Conservation (phyloP, 106 monocot species). For the Acorus gramineus region DNA sequence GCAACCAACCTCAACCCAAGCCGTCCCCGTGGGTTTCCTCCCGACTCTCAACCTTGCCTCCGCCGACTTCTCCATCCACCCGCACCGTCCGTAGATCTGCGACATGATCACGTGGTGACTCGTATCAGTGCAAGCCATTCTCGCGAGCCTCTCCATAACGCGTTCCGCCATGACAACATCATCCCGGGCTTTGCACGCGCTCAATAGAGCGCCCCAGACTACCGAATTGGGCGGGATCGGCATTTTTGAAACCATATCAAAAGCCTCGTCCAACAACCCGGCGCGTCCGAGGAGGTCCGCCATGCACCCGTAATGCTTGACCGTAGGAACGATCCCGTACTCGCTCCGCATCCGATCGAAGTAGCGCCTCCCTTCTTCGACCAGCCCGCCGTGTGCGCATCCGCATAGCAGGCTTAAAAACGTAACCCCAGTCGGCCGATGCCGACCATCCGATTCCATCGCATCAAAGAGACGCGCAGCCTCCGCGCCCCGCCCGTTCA, state of each 20-base stretch:
- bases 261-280: slow-evolving; percentile 7
- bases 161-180: too few relatives aligned
- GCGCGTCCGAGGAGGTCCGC: slow-evolving; percentile 18
- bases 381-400: slow-evolving; percentile 18
- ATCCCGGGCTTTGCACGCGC: neutral
- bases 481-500: slow-evolving; percentile 6
- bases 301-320: slow-evolving; percentile 23
- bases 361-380: slow-evolving; percentile 12
- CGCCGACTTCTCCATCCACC: too few relatives aligned
- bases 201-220: neutral
- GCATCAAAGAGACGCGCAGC: neutral
- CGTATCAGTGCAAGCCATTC: too few relatives aligned
- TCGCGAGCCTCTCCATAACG: too few relatives aligned
- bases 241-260: slow-evolving; percentile 10
- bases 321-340: slow-evolving; percentile 1
- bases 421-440: slow-evolving; percentile 8
- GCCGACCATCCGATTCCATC: too few relatives aligned
- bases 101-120: too few relatives aligned
- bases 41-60: too few relatives aligned
- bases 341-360: slow-evolving; percentile 13
- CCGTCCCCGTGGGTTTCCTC: too few relatives aligned
- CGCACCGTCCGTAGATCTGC: too few relatives aligned
- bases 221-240: slow-evolving; percentile 7
- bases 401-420: slow-evolving; percentile 16
- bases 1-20: too few relatives aligned